Evolutionary conservation across 2,329 filamentous ascomycete species (phyloP), one percentile per base, ranked within the genome.

Genomic region (Stenocarpella maydis): DNA sequence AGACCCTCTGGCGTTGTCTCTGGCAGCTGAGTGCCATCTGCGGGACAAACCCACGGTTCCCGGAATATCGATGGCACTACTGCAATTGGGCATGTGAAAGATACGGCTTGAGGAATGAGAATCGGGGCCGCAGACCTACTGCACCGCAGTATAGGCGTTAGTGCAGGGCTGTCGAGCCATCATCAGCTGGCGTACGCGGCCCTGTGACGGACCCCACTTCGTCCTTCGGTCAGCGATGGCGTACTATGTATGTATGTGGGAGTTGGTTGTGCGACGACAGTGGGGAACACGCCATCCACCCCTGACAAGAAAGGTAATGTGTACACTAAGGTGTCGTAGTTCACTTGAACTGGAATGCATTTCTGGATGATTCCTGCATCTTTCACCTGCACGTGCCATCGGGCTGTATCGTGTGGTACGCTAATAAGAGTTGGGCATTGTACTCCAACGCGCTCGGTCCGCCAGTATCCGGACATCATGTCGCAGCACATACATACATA

Each of bases 171-270:
- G 60, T 37, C 37, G 64, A 55, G 58, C 39, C 43, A 21, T 34
- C 41, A 47, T 60, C 34, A 5, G 31, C 24, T 26, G 64, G 63
- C 60, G 45, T 49, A 37, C 55, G 39, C 21, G 41, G n/a, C 19
- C 17, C 34, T 60, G 24, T 45, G 41, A 7, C 15, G 34, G 24
- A 34, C 41, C 61, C 53, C 66, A 69, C 66, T 67, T 54, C 58
- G 69, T 67, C 54, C 49, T 49, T 71, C 67, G 69, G 67, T 69
- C 67, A 69, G 49, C 67, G 69, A 69, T n/a, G n/a, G n/a, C n/a
- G n/a, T n/a, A n/a, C n/a, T n/a, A n/a, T n/a, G n/a, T n/a, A n/a
- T n/a, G n/a, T 58, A 14, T 19, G 17, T 60, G 24, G 60, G 47
- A 52, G 19, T 54, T 41, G 47, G 21, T 21, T 50, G 43, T 61